Percentiles rank a stretch among this genome's conserved stretches.
phyloP scores from a whole-genome alignment of 257 asterid genomes.

The Capsicum rhomboideum region DNA sequence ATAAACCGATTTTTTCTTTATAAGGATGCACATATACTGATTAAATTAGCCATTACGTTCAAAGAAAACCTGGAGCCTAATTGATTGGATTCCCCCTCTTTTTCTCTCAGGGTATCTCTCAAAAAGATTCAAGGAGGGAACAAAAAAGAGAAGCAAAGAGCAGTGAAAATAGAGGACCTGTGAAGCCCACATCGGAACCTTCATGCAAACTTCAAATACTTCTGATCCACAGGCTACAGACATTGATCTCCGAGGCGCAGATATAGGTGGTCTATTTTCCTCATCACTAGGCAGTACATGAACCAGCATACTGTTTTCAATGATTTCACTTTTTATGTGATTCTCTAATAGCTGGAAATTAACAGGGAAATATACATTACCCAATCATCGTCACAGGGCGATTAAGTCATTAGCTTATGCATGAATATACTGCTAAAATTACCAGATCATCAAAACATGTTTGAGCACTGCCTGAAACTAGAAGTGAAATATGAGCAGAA shows the following conservation, averaged over 20 bases:
- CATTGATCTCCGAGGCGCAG: slow-evolving; percentile 85
- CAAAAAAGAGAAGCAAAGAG: background rate
- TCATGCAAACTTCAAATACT: slow-evolving; percentile 83
- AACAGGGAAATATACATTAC: background rate
- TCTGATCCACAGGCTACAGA: slow-evolving; percentile 93
- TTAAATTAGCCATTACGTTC: background rate
- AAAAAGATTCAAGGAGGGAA: background rate
- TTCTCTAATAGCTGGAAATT: slow-evolving; percentile 67
- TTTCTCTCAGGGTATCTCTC: background rate
- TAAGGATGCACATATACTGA: background rate
- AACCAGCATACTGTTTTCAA: slow-evolving; percentile 64
- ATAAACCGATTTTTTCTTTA: background rate
- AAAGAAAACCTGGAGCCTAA: background rate
- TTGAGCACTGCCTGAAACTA: slow-evolving; percentile 96
- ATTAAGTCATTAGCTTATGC: background rate
- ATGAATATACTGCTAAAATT: background rate
- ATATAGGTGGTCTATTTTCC: slow-evolving; percentile 39
- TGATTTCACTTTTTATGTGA: slow-evolving; percentile 89
- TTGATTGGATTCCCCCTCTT: background rate
- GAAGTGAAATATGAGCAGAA: slow-evolving; percentile 87
- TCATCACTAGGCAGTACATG: slow-evolving; percentile 47
- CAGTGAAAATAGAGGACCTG: slow-evolving; percentile 46
- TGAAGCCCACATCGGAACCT: slow-evolving; percentile 92
- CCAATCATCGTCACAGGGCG: background rate
- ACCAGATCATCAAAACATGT: slow-evolving; percentile 98